Evolutionary conservation across 306 rosid species (phyloP), one percentile per base, ranked within the genome.

Genomic region (Quercus agrifolia): DNA sequence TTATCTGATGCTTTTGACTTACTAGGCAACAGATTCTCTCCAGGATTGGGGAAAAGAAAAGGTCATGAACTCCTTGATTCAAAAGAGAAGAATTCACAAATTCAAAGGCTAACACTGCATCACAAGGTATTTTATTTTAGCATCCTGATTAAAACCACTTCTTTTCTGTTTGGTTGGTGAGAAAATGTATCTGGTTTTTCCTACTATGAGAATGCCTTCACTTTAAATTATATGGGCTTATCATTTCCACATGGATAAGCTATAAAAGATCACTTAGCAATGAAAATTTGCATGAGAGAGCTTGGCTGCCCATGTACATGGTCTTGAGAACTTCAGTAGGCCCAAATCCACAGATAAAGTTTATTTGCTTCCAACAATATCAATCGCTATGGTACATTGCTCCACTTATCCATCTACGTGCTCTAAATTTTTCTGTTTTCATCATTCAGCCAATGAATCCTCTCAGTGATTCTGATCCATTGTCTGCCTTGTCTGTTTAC

Each of bases 1-100:
- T 91, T 91, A 80, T 91, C 98, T 83, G 98, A 91, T 82, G 96
- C 97, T 77, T 88, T 91, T 83, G 98, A 97, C 74, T 88, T 94
- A 84, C 90, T 93, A 68, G 98, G 98, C 44, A 93, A 78, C 81
- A 86, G 87, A 61, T 87, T 93, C 5, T 98, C 96, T 61, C 91
- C 96, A 21, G 87, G 82, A 78, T 82, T 96, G 59, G 90, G 86
- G 88, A 91, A 87, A 90, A 91, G 94, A 77, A 93, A 87, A 85
- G 90, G 92, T 28, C 98, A 84, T 77, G 99, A 90, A 64, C 89
- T 89, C 79, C 84, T 87, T 86, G 97, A 97, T 80, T 79, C 89
- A 35, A 46, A 92, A 57, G 58, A 87, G 83, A 91, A 93, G 90
- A 98, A 88, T 81, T 79, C 91, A 78, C 73, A 97, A 18, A 23